Evolutionary conservation across 1,139 yeast species (phyloP).

Genomic region (Geotrichum klebahnii): DNA sequence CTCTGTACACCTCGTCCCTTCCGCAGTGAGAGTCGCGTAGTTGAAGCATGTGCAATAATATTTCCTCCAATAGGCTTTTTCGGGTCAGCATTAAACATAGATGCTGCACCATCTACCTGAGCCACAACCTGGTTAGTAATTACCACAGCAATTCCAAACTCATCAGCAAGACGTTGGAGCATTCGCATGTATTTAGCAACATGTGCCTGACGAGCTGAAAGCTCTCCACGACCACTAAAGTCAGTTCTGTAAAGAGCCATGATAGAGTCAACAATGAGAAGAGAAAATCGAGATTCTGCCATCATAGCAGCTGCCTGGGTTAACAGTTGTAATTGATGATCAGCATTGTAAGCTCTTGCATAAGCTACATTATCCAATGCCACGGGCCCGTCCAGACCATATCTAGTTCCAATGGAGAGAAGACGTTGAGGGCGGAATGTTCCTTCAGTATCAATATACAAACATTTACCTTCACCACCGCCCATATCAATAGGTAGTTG

Average conservation of each 20-base stretch:
- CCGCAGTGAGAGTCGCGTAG: constrained; percentile 82
- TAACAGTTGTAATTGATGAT: constrained; percentile 82
- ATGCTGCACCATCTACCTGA: constrained; percentile 88
- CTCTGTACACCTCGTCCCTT: constrained; percentile 92
- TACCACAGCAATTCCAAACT: constrained; percentile 97
- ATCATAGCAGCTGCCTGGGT: constrained; percentile 94
- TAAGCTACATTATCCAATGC: constrained; percentile 95
- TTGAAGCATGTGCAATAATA: constrained; percentile 93
- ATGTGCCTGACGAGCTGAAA: constrained; percentile 91
- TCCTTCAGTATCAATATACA: constrained; percentile 95
- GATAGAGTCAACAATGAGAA: constrained; percentile 88
- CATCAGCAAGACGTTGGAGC: constrained; percentile 90
- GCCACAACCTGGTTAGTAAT: constrained; percentile 98
- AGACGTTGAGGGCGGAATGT: constrained; percentile 91
- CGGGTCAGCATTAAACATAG: constrained; percentile 91
- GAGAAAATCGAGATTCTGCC: constrained; percentile 76
- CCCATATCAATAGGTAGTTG: constrained; percentile 97
- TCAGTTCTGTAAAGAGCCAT: constrained; percentile 97
- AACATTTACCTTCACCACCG: constrained; percentile 97
- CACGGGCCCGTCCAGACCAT: constrained; percentile 90
- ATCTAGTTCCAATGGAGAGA: constrained; percentile 85
- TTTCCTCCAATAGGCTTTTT: constrained; percentile 99
- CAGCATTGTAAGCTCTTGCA: constrained; percentile 96
- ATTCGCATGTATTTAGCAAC: constrained; percentile 91
- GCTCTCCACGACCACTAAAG: constrained; percentile 92